These are phyloP conservation scores for Hirsutella thompsonii DNA, from an alignment of 2,329 filamentous ascomycete species.

Conservation along the genomic window DNA sequence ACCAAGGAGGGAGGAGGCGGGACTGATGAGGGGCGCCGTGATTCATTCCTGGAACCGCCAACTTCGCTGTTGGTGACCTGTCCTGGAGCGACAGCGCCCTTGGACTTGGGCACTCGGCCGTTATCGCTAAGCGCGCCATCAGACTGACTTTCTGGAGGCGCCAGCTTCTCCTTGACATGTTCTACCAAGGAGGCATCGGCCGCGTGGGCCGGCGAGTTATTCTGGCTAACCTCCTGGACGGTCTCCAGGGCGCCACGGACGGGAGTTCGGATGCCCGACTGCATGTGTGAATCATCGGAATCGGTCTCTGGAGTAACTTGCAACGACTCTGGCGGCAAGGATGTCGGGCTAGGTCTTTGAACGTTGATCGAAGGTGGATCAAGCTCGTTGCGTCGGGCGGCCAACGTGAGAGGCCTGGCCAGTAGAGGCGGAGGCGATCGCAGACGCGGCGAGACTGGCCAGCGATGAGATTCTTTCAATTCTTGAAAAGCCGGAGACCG, in stretches of 20 bases:
- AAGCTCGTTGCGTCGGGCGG: constrained; percentile 32
- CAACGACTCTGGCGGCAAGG: constrained; percentile 25
- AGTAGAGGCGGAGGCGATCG: constrained; percentile 59
- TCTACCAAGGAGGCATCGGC: constrained; percentile 33
- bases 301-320: constrained; percentile 35
- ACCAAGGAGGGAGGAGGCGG: constrained; percentile 39
- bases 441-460: constrained; percentile 66
- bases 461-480: constrained; percentile 48
- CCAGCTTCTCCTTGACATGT: constrained; percentile 36
- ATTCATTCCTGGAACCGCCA: constrained; percentile 33
- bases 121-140: constrained; percentile 25
- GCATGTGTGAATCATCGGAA: constrained; percentile 32
- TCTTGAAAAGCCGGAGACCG: constrained; percentile 39
- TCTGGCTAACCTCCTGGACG: constrained; percentile 78
- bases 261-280: constrained; percentile 45
- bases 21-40: constrained; percentile 29
- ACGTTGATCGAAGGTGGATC: constrained; percentile 40
- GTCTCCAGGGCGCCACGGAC: constrained; percentile 64
- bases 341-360: constrained; percentile 34
- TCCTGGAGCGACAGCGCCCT: constrained; percentile 30
- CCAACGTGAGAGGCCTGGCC: constrained; percentile 30
- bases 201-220: constrained; percentile 48
- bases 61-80: constrained; percentile 56
- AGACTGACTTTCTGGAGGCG: constrained; percentile 25
- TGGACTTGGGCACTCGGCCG: constrained; percentile 30